phyloP scores from a whole-genome alignment of 805 yeast genomes.

The Wilhelminamyces savonicus region DNA sequence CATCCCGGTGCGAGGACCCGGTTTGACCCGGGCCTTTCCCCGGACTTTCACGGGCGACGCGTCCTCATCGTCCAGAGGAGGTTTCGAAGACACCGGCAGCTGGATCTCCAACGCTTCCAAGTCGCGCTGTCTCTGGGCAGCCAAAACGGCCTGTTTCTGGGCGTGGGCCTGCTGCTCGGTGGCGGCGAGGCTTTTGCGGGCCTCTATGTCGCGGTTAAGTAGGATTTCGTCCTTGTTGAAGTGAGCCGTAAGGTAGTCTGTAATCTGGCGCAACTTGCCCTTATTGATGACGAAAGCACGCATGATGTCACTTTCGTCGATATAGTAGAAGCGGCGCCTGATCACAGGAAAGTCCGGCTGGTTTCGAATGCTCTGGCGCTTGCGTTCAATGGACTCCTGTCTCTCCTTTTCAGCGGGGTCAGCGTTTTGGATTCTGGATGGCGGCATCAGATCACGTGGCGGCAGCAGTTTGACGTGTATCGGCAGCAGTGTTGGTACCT shows the following conservation, averaged over 20 bases:
- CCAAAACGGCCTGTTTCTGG: no score
- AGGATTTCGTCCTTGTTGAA: slow-evolving; percentile 20
- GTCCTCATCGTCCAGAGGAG: slow-evolving; percentile 34
- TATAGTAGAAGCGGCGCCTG: slow-evolving; percentile 27
- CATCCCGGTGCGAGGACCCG: slow-evolving; percentile 1
- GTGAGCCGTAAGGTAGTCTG: slow-evolving; percentile 33
- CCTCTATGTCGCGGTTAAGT: no score
- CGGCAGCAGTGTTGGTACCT: slow-evolving; percentile 39
- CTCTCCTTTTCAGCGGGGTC: slow-evolving; percentile 18
- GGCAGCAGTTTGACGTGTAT: slow-evolving; percentile 25
- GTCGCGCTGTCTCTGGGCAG: slow-evolving; percentile 1
- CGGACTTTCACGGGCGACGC: slow-evolving; percentile 29
- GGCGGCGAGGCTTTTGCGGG: not conserved
- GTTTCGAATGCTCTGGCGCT: slow-evolving; percentile 28
- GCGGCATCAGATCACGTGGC: slow-evolving; percentile 1
- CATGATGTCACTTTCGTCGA: slow-evolving; percentile 35
- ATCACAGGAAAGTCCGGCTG: slow-evolving; percentile 36
- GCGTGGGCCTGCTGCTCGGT: no score
- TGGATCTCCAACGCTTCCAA: no score
- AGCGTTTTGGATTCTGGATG: slow-evolving; percentile 4
- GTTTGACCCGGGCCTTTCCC: slow-evolving; percentile 25
- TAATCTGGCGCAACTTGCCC: slow-evolving; percentile 35
- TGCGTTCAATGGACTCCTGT: slow-evolving; percentile 27
- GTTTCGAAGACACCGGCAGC: no score
- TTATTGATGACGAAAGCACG: slow-evolving; percentile 37